Base-by-base conservation (phyloP, 1,284 basidiomycete genomes). In the Moniliophthora roreri region DNA sequence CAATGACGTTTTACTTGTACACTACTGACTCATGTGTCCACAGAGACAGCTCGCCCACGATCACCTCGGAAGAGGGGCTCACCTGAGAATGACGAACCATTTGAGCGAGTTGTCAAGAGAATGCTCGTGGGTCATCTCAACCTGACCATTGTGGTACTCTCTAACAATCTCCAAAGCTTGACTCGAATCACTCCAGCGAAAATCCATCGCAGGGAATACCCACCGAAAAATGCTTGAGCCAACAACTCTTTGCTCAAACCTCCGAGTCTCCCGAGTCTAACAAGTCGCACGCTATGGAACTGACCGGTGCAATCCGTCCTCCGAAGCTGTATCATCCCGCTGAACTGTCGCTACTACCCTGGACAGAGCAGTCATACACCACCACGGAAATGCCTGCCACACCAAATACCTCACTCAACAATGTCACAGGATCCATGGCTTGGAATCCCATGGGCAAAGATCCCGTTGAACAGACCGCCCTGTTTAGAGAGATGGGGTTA, bases 101-200 rank as follows among this genome's bases (percentile, higher is more conserved):
- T 63, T 41, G 62, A 61, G 37, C 54, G 55, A 20, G 54, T 62
- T n/a, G 62, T 62, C 1, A 63, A 63, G 36, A 56, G 61, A 24
- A 61, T 63, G 51, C 61, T 63, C 23, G 61, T 63, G 39, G 24
- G 56, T 48, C 28, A 6, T 32, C n/a, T n/a, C n/a, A n/a, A n/a
- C n/a, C n/a, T n/a, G n/a, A n/a, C n/a, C n/a, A n/a, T n/a, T n/a
- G n/a, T n/a, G n/a, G n/a, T n/a, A n/a, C n/a, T n/a, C n/a, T n/a
- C n/a, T 11, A 11, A 32, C 28, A 11, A 32, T 32, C 28, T 32
- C 28, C 6, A 32, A 6, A 32, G 28, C 28, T 32, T 11, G 28
- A 32, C 28, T 32, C 28, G 11, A 32, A 32, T 11, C 28, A 6
- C 28, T 32, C 28, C 28, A 32, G 7, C 28, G 28, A 11, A 6